These are phyloP conservation scores for Lagerstroemia speciosa DNA, from an alignment of 345 rosid species.

Conservation along the genomic window DNA sequence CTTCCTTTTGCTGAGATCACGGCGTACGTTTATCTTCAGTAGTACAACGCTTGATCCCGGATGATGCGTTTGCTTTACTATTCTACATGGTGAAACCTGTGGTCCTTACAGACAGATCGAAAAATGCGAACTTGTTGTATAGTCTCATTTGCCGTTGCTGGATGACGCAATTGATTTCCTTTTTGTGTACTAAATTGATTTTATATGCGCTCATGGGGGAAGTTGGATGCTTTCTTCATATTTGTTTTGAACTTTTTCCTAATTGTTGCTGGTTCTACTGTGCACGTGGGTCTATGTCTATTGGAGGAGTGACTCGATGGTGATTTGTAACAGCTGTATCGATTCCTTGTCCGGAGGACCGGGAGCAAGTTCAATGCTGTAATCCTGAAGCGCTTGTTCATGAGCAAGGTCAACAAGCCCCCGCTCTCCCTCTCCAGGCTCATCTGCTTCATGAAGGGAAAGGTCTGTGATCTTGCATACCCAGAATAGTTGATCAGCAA, in stretches of 20 bases:
- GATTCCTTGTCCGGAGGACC: constrained; percentile 84
- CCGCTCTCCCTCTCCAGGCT: constrained; percentile 84
- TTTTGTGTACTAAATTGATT: no score
- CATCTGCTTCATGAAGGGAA: constrained; percentile 46
- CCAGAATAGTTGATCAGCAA: background rate
- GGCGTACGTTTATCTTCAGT: background rate
- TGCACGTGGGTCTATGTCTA: no score
- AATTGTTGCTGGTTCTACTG: no score
- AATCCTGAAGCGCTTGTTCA: constrained; percentile 84
- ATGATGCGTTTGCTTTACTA: background rate
- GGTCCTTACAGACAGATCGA: no score
- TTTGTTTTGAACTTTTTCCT: no score
- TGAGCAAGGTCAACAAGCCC: constrained; percentile 91
- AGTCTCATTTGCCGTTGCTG: no score
- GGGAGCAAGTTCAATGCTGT: constrained; percentile 88
- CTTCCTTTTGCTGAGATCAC: background rate
- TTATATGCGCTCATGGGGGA: no score
- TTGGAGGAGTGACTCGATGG: background rate
- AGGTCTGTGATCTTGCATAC: constrained; percentile 33
- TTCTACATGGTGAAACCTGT: no score
- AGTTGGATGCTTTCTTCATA: no score
- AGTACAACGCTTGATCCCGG: background rate
- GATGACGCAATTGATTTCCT: no score
- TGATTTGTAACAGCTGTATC: constrained; percentile 42
- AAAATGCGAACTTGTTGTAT: no score